These are phyloP conservation scores for Pichia sp. DNA, from an alignment of 1,139 yeast species.

Conservation along the genomic window DNA sequence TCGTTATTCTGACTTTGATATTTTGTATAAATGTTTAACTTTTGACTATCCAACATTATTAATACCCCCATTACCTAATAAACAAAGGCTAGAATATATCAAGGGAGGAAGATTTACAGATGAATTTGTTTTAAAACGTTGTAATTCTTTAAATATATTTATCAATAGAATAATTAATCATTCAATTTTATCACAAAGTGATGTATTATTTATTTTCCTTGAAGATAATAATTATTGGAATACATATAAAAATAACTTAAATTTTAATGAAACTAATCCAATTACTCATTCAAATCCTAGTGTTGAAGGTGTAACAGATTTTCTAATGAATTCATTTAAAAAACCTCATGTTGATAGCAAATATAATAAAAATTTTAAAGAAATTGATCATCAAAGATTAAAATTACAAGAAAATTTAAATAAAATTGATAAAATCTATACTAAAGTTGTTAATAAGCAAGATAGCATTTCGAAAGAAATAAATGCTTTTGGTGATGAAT, in stretches of 20 bases:
- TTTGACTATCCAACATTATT: conserved; percentile 81
- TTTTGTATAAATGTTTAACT: conserved; percentile 64
- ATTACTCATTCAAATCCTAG: conserved; percentile 13
- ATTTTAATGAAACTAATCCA: conserved; percentile 19
- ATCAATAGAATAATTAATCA: conserved; percentile 68
- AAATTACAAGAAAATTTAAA: conserved; percentile 77
- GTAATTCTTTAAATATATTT: conserved; percentile 77
- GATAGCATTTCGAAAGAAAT: conserved; percentile 69
- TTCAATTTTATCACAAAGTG: conserved; percentile 63
- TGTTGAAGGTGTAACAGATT: conserved; percentile 69
- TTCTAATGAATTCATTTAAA: conserved; percentile 86
- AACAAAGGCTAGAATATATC: conserved; percentile 81
- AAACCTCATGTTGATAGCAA: conserved; percentile 59
- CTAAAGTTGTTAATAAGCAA: conserved; percentile 67
- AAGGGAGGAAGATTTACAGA: conserved; percentile 69
- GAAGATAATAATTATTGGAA: conserved; percentile 76
- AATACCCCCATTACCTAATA: conserved; percentile 92
- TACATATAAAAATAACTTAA: conserved; percentile 60
- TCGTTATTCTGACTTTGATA: conserved; percentile 48
- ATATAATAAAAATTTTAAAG: conserved; percentile 71
- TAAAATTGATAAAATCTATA: conserved; percentile 72
- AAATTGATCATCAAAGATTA: conserved; percentile 75
- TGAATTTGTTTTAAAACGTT: conserved; percentile 73
- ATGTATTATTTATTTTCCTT: conserved; percentile 67
- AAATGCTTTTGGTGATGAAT: conserved; percentile 62